These are phyloP conservation scores for Penicillium ochrochloron DNA, from an alignment of 495 filamentous ascomycete genomes.

Conservation along the genomic window DNA sequence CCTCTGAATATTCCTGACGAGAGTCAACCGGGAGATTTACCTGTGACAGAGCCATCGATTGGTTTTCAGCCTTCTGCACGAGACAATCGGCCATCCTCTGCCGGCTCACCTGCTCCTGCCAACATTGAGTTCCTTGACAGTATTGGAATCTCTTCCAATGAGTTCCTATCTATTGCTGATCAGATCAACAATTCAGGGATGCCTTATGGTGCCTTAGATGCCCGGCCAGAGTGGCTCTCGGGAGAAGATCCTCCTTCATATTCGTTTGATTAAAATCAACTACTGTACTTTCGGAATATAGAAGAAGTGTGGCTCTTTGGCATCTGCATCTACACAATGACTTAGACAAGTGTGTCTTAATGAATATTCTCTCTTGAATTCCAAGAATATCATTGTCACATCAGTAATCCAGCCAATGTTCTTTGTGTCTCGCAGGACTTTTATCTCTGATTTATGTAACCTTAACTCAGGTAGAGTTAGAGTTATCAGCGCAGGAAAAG, in stretches of 20 bases:
- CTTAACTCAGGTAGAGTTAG: background rate
- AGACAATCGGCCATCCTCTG: conserved; percentile 5
- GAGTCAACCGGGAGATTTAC: background rate
- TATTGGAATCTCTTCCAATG: conserved; percentile 39
- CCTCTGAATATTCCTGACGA: conserved; percentile 1
- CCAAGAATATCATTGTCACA: background rate
- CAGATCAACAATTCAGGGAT: conserved; percentile 26
- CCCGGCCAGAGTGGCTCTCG: background rate
- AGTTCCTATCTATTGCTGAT: conserved; percentile 35
- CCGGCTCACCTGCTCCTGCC: background rate
- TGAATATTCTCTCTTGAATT: background rate
- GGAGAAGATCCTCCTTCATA: background rate
- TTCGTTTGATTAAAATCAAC: background rate
- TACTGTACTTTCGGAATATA: background rate
- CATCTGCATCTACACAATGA: background rate
- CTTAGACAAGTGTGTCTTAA: background rate
- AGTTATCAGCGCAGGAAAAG: conserved; percentile 3
- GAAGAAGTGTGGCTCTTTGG: background rate
- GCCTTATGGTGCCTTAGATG: conserved; percentile 1
- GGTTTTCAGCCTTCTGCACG: background rate
- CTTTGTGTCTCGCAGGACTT: background rate
- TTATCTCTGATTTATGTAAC: background rate
- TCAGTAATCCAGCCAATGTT: background rate
- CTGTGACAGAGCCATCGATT: background rate
- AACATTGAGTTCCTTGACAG: conserved; percentile 32